Percentiles rank a stretch among this genome's conserved stretches.
Evolutionary conservation across 208 protist genomes (phyloP).

Genomic region (Acanthamoeba healyi): DNA sequence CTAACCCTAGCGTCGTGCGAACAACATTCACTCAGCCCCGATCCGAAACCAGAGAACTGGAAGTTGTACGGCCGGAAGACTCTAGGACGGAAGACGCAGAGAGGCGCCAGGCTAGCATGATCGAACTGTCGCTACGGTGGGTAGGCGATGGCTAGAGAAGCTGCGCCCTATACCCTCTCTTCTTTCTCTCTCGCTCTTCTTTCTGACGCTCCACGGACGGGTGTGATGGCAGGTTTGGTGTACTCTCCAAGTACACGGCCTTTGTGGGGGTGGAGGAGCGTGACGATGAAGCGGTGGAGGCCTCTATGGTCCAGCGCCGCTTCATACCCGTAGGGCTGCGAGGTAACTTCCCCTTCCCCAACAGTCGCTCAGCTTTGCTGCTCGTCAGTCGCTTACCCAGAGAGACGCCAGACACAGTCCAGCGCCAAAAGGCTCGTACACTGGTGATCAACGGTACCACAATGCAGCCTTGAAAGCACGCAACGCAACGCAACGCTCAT

Average conservation of each 20-base stretch:
- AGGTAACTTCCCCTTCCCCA: neutral
- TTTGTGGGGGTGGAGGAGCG: conserved; percentile 25
- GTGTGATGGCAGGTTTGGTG: neutral
- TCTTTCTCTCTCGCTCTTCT: neutral
- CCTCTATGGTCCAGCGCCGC: neutral
- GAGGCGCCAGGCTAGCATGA: neutral
- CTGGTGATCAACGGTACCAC: neutral
- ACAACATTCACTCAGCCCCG: neutral
- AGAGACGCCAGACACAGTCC: neutral
- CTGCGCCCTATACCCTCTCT: no score
- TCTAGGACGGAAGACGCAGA: neutral
- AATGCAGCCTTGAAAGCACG: neutral
- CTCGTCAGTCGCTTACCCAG: no score
- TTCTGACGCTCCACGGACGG: neutral
- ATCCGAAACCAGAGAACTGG: neutral
- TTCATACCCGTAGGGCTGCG: neutral
- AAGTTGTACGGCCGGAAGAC: neutral
- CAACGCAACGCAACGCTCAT: no score
- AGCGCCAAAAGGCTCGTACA: neutral
- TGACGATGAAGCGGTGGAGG: conserved; percentile 1
- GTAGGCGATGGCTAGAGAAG: no score
- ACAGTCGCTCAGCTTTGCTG: neutral
- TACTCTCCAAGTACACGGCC: neutral
- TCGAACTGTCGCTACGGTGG: neutral
- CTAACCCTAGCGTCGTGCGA: neutral